Base-by-base conservation (phyloP, 1,139 yeast species). In the Candida freyschussii region DNA sequence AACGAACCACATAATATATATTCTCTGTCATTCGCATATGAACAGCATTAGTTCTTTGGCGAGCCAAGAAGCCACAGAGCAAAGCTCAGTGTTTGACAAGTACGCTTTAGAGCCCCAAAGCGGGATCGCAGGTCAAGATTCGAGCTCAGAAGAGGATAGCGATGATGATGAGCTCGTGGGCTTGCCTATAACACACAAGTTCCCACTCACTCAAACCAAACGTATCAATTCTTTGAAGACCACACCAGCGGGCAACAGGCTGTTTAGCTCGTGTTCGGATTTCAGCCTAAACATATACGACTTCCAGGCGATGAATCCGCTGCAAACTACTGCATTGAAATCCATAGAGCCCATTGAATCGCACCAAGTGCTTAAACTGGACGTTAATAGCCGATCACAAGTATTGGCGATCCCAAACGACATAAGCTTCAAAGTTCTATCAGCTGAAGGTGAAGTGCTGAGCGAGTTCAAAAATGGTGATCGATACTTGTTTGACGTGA, bases 401-500 rank as follows among this genome's bases (percentile, higher is more conserved):
- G 24, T 42, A 1, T 26, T 44, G 1, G 26, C 34, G 2, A 21
- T 45, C 3, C 23, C 41, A 2, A 21, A 33, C 10, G 39, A 33
- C 7, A 29, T 39, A 3, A 19, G 28, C n/a, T 44, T 50, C 35
- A 45, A 43, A 23, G 15, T 47, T 2, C 25, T 44, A 3, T 26
- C 32, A 12, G 9, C 27, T 0, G 27, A 38, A 7, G 52, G 55
- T 8, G 25, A 26, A 4, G 39, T 21, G 3, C 9, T 38, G 4
- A 27, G 37, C 17, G 33, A 34, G 24, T 48, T 50, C 14, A 35
- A 17, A 10, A 23, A 27, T 19, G 56, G 56, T 26, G 55, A 51
- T 31, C 34, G 40, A 3, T 45, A 43, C 27, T 33, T 53, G 13
- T 50, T 45, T 16, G 56, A 53, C 21, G 43, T 40, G 7, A 45